A percentile compares a stretch with the other conserved stretches of the same genome.
Conservation (phyloP, 345 rosid genomes). For the Camelina sativa region DNA sequence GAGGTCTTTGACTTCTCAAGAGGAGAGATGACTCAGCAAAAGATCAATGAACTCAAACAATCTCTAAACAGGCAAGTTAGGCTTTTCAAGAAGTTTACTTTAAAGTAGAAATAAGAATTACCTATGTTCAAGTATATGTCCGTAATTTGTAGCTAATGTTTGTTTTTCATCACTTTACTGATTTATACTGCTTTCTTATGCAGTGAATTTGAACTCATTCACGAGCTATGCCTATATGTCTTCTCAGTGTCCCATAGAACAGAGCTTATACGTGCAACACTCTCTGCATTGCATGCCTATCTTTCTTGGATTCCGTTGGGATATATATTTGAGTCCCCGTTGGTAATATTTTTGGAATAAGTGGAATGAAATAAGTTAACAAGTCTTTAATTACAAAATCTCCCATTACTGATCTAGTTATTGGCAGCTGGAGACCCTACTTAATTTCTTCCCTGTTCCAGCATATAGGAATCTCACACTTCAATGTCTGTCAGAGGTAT, state of each 20-base stretch:
- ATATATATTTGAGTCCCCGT: conserved; percentile 91
- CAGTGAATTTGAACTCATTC: conserved; percentile 99
- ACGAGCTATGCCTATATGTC: conserved; percentile 92
- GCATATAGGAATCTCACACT: conserved; percentile 89
- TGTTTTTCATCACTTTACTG: conserved; percentile 16
- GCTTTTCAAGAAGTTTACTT: conserved; percentile 27
- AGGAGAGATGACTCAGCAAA: conserved; percentile 96
- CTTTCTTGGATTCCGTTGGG: conserved; percentile 99
- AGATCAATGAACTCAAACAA: conserved; percentile 89
- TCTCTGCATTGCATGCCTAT: conserved; percentile 96
- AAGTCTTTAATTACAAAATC: conserved; percentile 21
- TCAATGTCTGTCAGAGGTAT: conserved; percentile 94
- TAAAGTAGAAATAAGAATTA: neutral
- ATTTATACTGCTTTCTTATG: conserved; percentile 38
- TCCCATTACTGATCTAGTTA: conserved; percentile 29
- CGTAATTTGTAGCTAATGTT: conserved; percentile 17
- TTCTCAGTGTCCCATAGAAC: conserved; percentile 91
- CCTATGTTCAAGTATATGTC: conserved; percentile 12
- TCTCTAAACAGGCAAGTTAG: conserved; percentile 77
- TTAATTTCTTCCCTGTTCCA: conserved; percentile 76
- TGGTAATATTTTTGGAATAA: conserved; percentile 58
- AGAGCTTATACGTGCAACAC: conserved; percentile 89
- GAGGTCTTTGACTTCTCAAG: conserved; percentile 99
- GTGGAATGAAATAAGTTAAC: conserved; percentile 24
- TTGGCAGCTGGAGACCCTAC: conserved; percentile 85